Percentiles rank a stretch among this genome's conserved stretches.
Conservation (phyloP, 345 rosid genomes). For the Eutrema heterophyllum region DNA sequence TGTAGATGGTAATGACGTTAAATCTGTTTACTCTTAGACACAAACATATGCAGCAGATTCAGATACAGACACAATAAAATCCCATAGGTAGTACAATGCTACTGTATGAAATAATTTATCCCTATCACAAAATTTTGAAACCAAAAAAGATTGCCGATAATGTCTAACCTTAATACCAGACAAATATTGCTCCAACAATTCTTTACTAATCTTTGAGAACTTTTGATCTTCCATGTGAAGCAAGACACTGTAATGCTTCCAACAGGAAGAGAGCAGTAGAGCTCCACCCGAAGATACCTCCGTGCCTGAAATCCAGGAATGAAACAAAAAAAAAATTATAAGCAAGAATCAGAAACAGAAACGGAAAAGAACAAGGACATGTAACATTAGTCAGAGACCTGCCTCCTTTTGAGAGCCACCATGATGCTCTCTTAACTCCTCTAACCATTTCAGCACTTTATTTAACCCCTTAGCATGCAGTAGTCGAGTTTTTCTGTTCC, state of each 20-base stretch:
- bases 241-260: constrained; percentile 74
- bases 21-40: not conserved
- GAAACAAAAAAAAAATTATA: constrained; percentile 12
- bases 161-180: constrained; percentile 74
- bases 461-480: constrained; percentile 79
- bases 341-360: constrained; percentile 17
- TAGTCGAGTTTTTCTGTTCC: constrained; percentile 77
- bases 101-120: not conserved
- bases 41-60: not conserved
- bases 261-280: constrained; percentile 72
- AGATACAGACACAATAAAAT: not conserved
- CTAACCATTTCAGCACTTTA: constrained; percentile 77
- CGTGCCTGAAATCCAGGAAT: constrained; percentile 38
- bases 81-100: not conserved
- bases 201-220: constrained; percentile 50
- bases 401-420: constrained; percentile 51
- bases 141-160: not conserved
- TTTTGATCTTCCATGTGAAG: constrained; percentile 72
- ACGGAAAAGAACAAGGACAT: constrained; percentile 15
- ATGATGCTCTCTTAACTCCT: constrained; percentile 47
- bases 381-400: constrained; percentile 44
- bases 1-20: not conserved
- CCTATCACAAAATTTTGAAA: not conserved
- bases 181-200: constrained; percentile 63
- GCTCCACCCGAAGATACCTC: constrained; percentile 37